Evolutionary conservation across 352 stramenopile species (phyloP).

Genomic region (Phytophthora litchii): DNA sequence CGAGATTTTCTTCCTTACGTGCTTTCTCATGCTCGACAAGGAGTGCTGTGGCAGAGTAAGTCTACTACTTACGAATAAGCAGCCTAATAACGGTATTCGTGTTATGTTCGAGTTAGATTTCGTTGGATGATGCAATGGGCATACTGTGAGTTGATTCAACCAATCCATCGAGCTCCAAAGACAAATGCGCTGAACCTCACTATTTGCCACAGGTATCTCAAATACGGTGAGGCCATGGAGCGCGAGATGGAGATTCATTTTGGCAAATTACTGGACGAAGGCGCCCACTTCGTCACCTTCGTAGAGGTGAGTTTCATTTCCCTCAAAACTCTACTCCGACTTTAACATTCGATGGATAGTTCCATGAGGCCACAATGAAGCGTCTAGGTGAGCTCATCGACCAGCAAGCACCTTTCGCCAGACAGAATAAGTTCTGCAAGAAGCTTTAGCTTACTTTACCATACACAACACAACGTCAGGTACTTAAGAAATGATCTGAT

Average conservation of each 20-base stretch:
- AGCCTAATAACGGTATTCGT: not conserved
- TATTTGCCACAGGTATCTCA: conserved; percentile 52
- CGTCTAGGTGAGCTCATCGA: conserved; percentile 69
- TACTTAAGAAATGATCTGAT: conserved; percentile 9
- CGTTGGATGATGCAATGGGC: conserved; percentile 77
- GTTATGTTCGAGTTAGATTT: conserved; percentile 46
- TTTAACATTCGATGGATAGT: conserved; percentile 35
- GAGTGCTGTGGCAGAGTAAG: conserved; percentile 65
- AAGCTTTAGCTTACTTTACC: conserved; percentile 35
- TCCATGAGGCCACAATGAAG: conserved; percentile 62
- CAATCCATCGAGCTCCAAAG: not conserved
- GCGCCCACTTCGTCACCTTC: conserved; percentile 69
- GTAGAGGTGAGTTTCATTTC: conserved; percentile 39
- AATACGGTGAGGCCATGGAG: conserved; percentile 81
- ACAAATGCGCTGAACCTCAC: not conserved
- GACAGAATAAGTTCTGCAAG: conserved; percentile 60
- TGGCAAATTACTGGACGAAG: conserved; percentile 64
- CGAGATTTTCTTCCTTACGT: conserved; percentile 85
- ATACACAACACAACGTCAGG: not conserved
- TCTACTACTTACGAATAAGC: conserved; percentile 1
- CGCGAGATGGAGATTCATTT: conserved; percentile 82
- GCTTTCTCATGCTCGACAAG: conserved; percentile 86
- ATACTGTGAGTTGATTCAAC: conserved; percentile 54
- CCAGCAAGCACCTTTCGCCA: conserved; percentile 50
- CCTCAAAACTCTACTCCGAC: not conserved